Base-by-base conservation (phyloP, 192 early-diverging fungal genomes). In the Linderina pennispora region DNA sequence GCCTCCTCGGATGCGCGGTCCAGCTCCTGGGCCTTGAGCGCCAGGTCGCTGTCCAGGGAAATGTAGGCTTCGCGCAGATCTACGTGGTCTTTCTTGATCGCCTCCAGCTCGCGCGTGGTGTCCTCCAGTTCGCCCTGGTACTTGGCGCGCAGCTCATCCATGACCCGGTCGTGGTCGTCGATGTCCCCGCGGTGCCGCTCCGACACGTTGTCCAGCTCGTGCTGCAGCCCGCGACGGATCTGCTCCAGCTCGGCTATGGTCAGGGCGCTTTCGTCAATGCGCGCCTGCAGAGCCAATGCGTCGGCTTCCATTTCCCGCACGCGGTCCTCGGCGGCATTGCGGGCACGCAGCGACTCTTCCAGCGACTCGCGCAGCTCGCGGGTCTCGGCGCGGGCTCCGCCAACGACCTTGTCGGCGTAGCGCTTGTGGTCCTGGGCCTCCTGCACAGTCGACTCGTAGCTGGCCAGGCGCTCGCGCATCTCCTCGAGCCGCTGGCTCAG, bases 61-160 rank as follows among this genome's bases (percentile, higher is more conserved):
- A 79, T 80, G 41, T 85, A 80, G n/a, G 72, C 61, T 43, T 90
- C 85, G 41, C 84, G 85, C 56, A 89, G 71, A 23, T 71, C 74
- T 20, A 88, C 55, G 28, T 74, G 39, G 36, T 79, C 77, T 32
- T 63, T 74, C 66, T 75, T 77, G 62, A 88, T 89, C 2, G 76
- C 55, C 44, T 95, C 90, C 37, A 92, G 76, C 62, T 95, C 92
- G 8, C 74, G 62, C 45, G 83, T 76, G 36, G 90, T 75, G 35
- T 83, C 77, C 45, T 89, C 83, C 17, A 92, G 69, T 73, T 95
- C 89, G 49, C 81, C 85, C 54, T 90, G 87, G 58, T 90, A 92
- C 62, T 87, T 92, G 43, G 78, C 82, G 10, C 84, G 80, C 38
- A 82, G 73, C 43, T 70, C 68, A n/a, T 90, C 88, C 13, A 91